phyloP scores from a whole-genome alignment of 768 basidiomycete species.

The Tylopilus balloui region DNA sequence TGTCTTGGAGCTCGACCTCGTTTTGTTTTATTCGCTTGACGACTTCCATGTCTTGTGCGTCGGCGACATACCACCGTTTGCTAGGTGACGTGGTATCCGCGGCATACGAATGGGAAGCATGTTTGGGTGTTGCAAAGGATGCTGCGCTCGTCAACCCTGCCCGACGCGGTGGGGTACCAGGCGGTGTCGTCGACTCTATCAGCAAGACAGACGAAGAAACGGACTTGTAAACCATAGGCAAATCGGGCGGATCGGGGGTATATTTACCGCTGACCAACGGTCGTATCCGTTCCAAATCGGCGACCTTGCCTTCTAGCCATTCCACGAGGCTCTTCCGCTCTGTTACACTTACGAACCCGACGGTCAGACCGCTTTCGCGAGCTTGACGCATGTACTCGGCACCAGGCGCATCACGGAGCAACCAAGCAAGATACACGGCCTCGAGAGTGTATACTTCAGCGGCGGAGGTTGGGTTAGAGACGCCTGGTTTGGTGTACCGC shows the following conservation, averaged over 20 bases:
- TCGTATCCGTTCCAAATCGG: conserved; percentile 25
- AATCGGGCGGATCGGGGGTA: no score
- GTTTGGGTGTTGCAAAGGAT: conserved; percentile 23
- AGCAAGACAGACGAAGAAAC: no score
- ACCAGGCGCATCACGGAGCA: conserved; percentile 62
- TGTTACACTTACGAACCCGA: conserved; percentile 79
- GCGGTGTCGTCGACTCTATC: conserved; percentile 1
- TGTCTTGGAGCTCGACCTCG: conserved; percentile 77
- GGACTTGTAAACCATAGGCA: no score
- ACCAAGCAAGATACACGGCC: conserved; percentile 83
- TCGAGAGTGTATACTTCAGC: conserved; percentile 72
- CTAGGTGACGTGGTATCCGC: not conserved
- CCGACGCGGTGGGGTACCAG: conserved; percentile 21
- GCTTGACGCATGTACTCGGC: conserved; percentile 90
- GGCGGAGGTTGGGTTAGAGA: conserved; percentile 26
- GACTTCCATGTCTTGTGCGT: conserved; percentile 71
- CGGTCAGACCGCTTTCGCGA: conserved; percentile 64
- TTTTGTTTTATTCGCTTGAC: conserved; percentile 78
- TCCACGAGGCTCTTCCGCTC: conserved; percentile 85
- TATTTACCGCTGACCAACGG: no score
- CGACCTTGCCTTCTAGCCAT: conserved; percentile 64
- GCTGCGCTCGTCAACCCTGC: conserved; percentile 7
- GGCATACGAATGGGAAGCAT: conserved; percentile 19
- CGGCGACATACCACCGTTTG: conserved; percentile 23
- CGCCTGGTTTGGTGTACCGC: conserved; percentile 66